Base-by-base conservation (phyloP, 2,329 filamentous ascomycete species). In the Aspergillus brunneoviolaceus region DNA sequence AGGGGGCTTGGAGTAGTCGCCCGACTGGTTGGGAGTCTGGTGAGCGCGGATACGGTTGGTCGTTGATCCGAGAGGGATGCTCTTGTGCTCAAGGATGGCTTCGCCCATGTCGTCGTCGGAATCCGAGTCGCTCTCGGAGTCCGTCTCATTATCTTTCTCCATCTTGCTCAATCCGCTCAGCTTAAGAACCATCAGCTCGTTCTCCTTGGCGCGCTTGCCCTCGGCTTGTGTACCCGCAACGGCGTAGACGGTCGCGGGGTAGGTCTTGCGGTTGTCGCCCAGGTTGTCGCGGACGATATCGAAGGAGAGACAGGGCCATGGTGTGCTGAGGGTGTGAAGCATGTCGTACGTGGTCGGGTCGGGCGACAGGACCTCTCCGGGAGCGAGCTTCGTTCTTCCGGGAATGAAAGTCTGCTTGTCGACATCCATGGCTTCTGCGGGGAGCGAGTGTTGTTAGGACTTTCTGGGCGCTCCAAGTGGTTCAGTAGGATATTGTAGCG, bases 331-430 rank as follows among this genome's bases (percentile, higher is more conserved):
- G 63, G 87, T 92, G 82, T 99, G 95, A 61, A 99, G 87, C 92
- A 99, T 96, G 75, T 97, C 90, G 81, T 99, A 99, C 5, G 94
- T 94, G n/a, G 90, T 91, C 60, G 91, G 84, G 77, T 99, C 95
- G 14, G 95, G 94, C 3, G 92, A 87, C 59, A 99, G 85, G 5
- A 92, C 93, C 81, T 98, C 92, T 69, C 92, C 94, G 12, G 92
- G 88, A 65, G 92, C 91, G 64, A 98, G 85, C 80, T 95, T 94
- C 76, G 92, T 92, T 71, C 95, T 87, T 65, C 95, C 95, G 67
- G 96, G 92, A 70, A 99, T 97, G 78, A 98, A 99, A 47, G 92
- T 96, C 75, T 90, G 89, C 72, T 94, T 90, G 78, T 98, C 94
- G 55, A 97, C 86, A 49, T 97, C 91, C 93, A 97, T 98, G 53